These are phyloP conservation scores for Chaetomium globosum DNA, from an alignment of 2,329 filamentous ascomycete species.

Conservation along the genomic window DNA sequence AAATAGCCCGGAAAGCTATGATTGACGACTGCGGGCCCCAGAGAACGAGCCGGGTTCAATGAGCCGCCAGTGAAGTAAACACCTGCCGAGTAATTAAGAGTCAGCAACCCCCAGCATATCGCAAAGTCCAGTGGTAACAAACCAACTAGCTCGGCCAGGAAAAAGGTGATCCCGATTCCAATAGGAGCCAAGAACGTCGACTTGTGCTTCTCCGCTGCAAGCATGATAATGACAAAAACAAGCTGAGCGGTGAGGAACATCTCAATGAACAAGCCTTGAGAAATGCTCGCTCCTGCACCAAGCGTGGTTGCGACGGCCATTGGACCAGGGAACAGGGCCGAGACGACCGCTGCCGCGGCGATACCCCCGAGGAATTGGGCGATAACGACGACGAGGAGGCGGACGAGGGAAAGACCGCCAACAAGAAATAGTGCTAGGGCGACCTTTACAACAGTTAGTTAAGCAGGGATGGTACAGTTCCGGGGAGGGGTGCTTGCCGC, in stretches of 20 bases:
- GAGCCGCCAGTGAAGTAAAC: conserved; percentile 49
- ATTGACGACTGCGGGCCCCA: conserved; percentile 48
- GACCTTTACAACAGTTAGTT: conserved; percentile 38
- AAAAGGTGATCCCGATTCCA: conserved; percentile 67
- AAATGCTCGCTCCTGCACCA: conserved; percentile 48
- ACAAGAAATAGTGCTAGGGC: conserved; percentile 57
- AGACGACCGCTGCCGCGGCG: conserved; percentile 57
- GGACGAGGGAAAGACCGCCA: conserved; percentile 51
- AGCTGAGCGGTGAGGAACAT: conserved; percentile 63
- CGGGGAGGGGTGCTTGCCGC: conserved; percentile 37
- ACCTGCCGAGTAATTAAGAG: conserved; percentile 31
- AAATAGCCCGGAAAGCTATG: conserved; percentile 45
- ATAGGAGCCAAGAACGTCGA: conserved; percentile 67
- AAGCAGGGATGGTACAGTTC: neutral
- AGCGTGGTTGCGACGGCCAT: conserved; percentile 53
- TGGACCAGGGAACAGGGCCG: conserved; percentile 55
- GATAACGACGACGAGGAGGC: conserved; percentile 51
- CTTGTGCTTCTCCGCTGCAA: conserved; percentile 68
- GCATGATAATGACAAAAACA: conserved; percentile 64
- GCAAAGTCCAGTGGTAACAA: conserved; percentile 7
- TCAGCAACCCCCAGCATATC: neutral
- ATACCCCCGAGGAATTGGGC: conserved; percentile 59
- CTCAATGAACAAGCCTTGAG: conserved; percentile 62
- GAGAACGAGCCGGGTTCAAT: conserved; percentile 49
- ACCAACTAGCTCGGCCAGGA: conserved; percentile 52